Base-by-base conservation (phyloP, 306 rosid species). In the Prunus padus region DNA sequence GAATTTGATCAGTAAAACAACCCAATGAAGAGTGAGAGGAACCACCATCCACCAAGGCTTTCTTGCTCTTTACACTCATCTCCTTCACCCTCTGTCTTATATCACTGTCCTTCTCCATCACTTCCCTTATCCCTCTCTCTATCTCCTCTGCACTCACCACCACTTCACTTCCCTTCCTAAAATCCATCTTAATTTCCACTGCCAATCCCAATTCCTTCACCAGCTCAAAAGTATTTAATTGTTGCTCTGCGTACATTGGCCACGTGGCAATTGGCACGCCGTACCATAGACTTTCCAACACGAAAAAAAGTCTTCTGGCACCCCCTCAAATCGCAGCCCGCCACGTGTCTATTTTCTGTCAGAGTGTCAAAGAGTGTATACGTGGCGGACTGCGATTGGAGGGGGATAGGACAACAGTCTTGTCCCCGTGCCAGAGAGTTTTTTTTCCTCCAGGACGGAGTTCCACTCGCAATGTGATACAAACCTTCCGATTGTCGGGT, bases 381-480 rank as follows among this genome's bases (percentile, higher is more conserved):
- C n/a, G n/a, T n/a, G n/a, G n/a, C n/a, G n/a, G n/a, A n/a, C n/a
- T n/a, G n/a, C n/a, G n/a, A n/a, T n/a, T n/a, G n/a, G n/a, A n/a
- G n/a, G n/a, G n/a, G n/a, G n/a, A n/a, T n/a, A n/a, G n/a, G n/a
- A n/a, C n/a, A n/a, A n/a, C n/a, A n/a, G n/a, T n/a, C n/a, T n/a
- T n/a, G n/a, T n/a, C n/a, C n/a, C n/a, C n/a, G n/a, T n/a, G n/a
- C n/a, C n/a, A n/a, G n/a, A n/a, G n/a, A n/a, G n/a, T n/a, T n/a
- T n/a, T n/a, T n/a, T n/a, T n/a, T n/a, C n/a, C 37, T 82, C 79
- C 30, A 77, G 4, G 3, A 31, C 46, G 2, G 82, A 82, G 26
- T 77, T 82, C 85, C 80, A 82, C 3, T 82, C 77, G 8, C 82
- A 77, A 18, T 82, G 85, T 0, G 85, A 82, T 5, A 82, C 60